A percentile compares a stretch with the other conserved stretches of the same genome.
Evolutionary conservation across 177 flowering plant genomes (phyloP).

Genomic region (Tripterygium wilfordii): DNA sequence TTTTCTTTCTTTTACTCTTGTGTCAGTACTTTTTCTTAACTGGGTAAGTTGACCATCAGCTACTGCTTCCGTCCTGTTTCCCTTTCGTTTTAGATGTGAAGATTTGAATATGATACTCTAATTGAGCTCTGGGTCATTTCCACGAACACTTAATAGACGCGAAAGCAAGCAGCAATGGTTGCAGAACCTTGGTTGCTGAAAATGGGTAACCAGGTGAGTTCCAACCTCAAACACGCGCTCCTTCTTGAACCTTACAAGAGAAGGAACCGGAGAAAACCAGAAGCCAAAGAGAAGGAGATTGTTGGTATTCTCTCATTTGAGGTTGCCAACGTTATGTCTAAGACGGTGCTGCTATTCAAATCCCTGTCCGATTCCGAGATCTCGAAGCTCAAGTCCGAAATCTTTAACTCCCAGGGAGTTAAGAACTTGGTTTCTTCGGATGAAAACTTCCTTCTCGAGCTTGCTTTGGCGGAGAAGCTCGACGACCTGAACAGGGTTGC

Average conservation of each 20-base stretch:
- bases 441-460: constrained; percentile 50
- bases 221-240: constrained; percentile 70
- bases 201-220: constrained; percentile 85
- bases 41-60: no score
- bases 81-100: no score
- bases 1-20: no score
- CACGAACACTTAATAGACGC: neutral
- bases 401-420: constrained; percentile 65
- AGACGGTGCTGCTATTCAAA: constrained; percentile 65
- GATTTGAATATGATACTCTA: no score
- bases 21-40: no score
- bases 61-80: no score
- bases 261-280: constrained; percentile 24
- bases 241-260: constrained; percentile 43
- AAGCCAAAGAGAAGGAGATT: constrained; percentile 18
- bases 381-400: constrained; percentile 46
- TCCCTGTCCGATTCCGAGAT: constrained; percentile 64
- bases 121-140: no score
- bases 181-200: constrained; percentile 84
- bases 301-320: constrained; percentile 97
- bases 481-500: constrained; percentile 76
- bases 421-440: constrained; percentile 51
- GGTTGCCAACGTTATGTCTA: constrained; percentile 87
- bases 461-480: constrained; percentile 70
- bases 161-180: constrained; percentile 50